Conservation (phyloP, 73 alveolate genomes). For the Urostyla sp. region DNA sequence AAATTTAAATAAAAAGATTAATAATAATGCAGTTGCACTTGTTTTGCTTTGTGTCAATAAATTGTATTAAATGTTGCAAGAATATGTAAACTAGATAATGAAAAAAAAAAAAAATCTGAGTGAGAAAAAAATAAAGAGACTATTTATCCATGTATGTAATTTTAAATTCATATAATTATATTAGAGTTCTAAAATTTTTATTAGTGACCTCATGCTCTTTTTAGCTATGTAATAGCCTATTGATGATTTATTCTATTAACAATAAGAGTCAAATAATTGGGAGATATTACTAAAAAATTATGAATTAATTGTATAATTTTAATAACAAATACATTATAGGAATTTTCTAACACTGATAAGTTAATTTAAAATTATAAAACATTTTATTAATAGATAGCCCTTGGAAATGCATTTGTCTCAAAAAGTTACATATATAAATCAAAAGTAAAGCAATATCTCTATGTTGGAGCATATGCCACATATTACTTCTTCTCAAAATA, state of each 20-base stretch:
- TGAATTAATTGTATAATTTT: background rate
- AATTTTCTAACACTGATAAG: background rate
- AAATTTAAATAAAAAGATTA: background rate
- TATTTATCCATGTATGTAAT: slow-evolving; percentile 36
- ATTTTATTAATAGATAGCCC: slow-evolving; percentile 40
- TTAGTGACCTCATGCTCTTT: slow-evolving; percentile 23
- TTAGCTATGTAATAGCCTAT: slow-evolving; percentile 18
- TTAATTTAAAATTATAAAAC: slow-evolving; percentile 21
- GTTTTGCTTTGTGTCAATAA: slow-evolving; percentile 31
- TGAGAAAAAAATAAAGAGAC: background rate
- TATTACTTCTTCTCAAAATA: slow-evolving; percentile 42
- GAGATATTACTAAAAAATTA: background rate
- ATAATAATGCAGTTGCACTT: slow-evolving; percentile 1
- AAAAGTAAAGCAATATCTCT: slow-evolving; percentile 16
- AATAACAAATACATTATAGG: background rate
- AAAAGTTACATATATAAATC: slow-evolving; percentile 24
- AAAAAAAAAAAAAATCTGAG: background rate
- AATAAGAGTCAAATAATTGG: slow-evolving; percentile 32
- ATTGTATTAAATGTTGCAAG: slow-evolving; percentile 14
- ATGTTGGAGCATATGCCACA: slow-evolving; percentile 34
- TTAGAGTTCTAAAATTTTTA: slow-evolving; percentile 29
- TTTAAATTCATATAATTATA: background rate
- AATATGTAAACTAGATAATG: background rate
- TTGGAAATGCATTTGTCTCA: slow-evolving; percentile 42
- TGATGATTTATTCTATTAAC: slow-evolving; percentile 29